Evolutionary conservation across 331 rosid genomes (phyloP), one percentile per base, ranked within the genome.

Genomic region (Stylosanthes scabra): DNA sequence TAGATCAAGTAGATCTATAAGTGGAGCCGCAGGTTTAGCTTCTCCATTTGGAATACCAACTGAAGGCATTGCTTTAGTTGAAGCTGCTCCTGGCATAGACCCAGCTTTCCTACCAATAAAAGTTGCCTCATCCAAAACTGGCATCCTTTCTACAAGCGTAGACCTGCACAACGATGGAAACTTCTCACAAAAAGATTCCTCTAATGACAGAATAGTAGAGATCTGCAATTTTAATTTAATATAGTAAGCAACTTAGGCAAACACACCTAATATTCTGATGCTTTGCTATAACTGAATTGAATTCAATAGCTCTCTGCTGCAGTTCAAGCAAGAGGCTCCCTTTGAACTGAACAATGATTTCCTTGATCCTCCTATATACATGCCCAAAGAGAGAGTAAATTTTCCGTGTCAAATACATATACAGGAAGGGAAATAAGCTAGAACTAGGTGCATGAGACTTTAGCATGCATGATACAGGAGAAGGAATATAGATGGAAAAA

Each of bases 251-350:
- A 13, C 63, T 29, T 63, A 40, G 46, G 55, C 27, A 82, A 80
- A 31, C 80, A 84, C 79, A 92, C 99, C 97, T 90, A 72, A 95
- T 95, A 83, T 86, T 88, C 67, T 84, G 93, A 85, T 95, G 97
- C 83, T 87, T 90, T 39, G 81, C 78, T 74, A 92, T 82, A 64
- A 95, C 70, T 31, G 91, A 84, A 78, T 90, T 88, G 85, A 95
- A 88, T 75, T 95, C 99, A 9, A 87, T 83, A 83, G 98, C 90
- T 87, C 99, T 92, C 84, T 95, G 99, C 97, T 95, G 99, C 93
- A 92, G 84, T 81, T 95, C 98, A 75, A 95, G 97, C 82, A 87
- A 86, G 70, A 95, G 91, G 84, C 83, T 92, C 75, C 98, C 97
- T 86, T 84, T 87, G 86, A 87, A 81, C 76, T 90, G 98, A 69